These are phyloP conservation scores for Dysphania ambrosioides DNA, from an alignment of 148 eudicot genomes.

Conservation along the genomic window DNA sequence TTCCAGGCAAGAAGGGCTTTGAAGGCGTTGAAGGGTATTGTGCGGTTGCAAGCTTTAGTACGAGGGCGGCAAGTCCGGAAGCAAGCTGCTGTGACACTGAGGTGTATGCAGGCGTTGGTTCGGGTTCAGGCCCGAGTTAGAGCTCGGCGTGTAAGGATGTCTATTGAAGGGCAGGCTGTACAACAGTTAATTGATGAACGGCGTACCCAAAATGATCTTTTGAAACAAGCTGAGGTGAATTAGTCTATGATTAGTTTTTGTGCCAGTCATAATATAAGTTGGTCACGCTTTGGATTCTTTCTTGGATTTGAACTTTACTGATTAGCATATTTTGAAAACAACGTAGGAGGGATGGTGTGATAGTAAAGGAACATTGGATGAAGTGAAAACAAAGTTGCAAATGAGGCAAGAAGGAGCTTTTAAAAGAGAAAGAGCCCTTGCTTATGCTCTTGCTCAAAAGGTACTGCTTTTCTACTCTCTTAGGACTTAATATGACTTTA, in stretches of 20 bases:
- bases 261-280: neutral
- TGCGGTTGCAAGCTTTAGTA: slow-evolving; percentile 83
- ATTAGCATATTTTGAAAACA: neutral
- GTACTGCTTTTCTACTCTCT: slow-evolving; percentile 30
- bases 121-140: slow-evolving; percentile 94
- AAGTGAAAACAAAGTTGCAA: slow-evolving; percentile 77
- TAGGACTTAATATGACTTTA: no score
- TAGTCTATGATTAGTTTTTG: neutral
- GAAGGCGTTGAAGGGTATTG: slow-evolving; percentile 85
- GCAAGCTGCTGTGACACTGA: slow-evolving; percentile 91
- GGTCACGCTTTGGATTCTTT: neutral
- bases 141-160: slow-evolving; percentile 91
- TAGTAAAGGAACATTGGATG: slow-evolving; percentile 73
- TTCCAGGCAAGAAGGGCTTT: slow-evolving; percentile 81
- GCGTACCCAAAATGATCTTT: slow-evolving; percentile 50
- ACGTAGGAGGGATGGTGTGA: slow-evolving; percentile 97
- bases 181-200: slow-evolving; percentile 65
- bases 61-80: slow-evolving; percentile 87
- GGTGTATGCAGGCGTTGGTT: slow-evolving; percentile 99
- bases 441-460: slow-evolving; percentile 84
- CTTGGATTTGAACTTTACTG: neutral
- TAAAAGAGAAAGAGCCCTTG: slow-evolving; percentile 93
- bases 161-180: slow-evolving; percentile 89
- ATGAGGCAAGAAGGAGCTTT: slow-evolving; percentile 90
- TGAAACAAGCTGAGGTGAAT: slow-evolving; percentile 83